phyloP scores from a whole-genome alignment of 306 rosid genomes.

The Vigna angularis region DNA sequence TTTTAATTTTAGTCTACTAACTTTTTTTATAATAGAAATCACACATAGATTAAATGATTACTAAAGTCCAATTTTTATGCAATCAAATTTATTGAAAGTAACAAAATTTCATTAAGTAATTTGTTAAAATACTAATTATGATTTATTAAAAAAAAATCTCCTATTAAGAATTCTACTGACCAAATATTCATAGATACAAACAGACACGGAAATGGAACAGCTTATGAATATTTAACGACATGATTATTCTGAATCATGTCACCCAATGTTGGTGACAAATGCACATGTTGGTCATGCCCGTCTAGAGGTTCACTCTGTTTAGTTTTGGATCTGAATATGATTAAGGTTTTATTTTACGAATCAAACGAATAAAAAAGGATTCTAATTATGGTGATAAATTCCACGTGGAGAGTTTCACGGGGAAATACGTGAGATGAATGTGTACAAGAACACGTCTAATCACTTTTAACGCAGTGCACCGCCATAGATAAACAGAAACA shows the following conservation, averaged over 20 bases:
- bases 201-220: no score
- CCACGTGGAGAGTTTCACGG: conserved; percentile 23
- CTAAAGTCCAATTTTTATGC: no score
- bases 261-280: not conserved
- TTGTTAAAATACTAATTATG: no score
- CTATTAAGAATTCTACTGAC: no score
- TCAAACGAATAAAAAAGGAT: not conserved
- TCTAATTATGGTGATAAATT: not conserved
- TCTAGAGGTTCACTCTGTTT: not conserved
- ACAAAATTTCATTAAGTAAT: no score
- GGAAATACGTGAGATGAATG: conserved; percentile 45
- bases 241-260: not conserved
- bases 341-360: not conserved
- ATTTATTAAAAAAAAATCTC: not conserved
- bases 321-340: conserved; percentile 2
- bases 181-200: no score
- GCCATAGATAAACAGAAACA: conserved; percentile 9
- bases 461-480: conserved; percentile 9
- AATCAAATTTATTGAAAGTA: no score
- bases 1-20: no score
- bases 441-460: conserved; percentile 40
- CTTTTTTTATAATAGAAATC: no score
- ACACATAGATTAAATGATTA: no score
- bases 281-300: not conserved
- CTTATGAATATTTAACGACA: no score